Conservation (phyloP, 176 grass and related monocot species). For the Oryza punctata region DNA sequence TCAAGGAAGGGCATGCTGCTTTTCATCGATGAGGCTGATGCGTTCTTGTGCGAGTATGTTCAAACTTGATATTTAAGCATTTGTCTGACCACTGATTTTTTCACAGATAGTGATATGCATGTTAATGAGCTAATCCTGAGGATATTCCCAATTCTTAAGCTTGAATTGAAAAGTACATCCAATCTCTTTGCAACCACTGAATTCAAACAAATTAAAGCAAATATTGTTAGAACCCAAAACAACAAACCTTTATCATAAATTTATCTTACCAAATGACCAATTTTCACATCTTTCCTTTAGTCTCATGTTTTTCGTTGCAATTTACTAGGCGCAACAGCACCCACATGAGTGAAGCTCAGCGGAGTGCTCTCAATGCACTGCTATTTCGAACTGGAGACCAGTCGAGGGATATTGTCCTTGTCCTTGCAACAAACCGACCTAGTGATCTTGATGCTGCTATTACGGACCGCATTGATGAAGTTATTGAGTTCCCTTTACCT, state of each 20-base stretch:
- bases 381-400: conserved; percentile 95
- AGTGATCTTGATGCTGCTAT: conserved; percentile 92
- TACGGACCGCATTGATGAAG: conserved; percentile 94
- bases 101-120: not conserved
- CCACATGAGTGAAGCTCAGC: conserved; percentile 90
- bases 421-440: conserved; percentile 87
- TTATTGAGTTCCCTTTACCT: conserved; percentile 84
- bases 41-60: conserved; percentile 96
- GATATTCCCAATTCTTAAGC: not conserved
- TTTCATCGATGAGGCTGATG: conserved; percentile 97
- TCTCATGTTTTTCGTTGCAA: conserved; percentile 32
- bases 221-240: conserved; percentile 13
- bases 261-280: not conserved
- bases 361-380: conserved; percentile 92
- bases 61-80: conserved; percentile 18
- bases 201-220: not conserved
- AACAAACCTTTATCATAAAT: conserved; percentile 7
- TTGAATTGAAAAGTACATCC: conserved; percentile 6
- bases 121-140: not conserved
- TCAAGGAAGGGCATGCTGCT: conserved; percentile 82
- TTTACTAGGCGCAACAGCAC: conserved; percentile 78
- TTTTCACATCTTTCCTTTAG: not conserved
- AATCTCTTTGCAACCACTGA: not conserved
- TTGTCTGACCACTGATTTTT: not conserved
- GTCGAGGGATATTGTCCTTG: conserved; percentile 82